A percentile compares a stretch with the other conserved stretches of the same genome.
phyloP scores from a whole-genome alignment of 2,329 filamentous ascomycete genomes.

The Ascochyta rabiei region DNA sequence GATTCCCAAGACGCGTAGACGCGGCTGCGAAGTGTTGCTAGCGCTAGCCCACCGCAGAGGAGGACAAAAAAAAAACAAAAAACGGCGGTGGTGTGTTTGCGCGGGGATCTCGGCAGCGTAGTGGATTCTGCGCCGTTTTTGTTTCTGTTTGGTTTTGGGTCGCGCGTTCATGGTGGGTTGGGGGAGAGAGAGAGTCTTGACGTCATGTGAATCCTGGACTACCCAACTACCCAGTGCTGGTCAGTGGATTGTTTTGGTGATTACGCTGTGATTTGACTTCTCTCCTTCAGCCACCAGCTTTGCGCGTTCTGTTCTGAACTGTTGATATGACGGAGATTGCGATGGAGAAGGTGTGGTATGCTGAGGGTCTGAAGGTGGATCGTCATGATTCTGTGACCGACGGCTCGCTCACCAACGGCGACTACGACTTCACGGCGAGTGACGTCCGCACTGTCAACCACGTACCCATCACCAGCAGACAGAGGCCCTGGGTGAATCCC shows the following conservation, averaged over 20 bases:
- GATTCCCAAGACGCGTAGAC: no score
- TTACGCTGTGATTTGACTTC: no score
- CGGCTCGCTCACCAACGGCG: constrained; percentile 6
- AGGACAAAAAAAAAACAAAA: no score
- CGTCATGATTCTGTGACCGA: constrained; percentile 2
- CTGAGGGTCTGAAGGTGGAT: neutral
- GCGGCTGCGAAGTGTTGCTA: no score
- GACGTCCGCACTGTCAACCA: constrained; percentile 10
- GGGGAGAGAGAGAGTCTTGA: constrained; percentile 2
- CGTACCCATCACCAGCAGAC: constrained; percentile 14
- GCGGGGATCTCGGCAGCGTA: no score
- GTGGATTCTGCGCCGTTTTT: no score
- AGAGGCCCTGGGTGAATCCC: constrained; percentile 13
- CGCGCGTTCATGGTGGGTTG: neutral
- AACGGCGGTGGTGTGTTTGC: no score
- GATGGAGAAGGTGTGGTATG: constrained; percentile 11
- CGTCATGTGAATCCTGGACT: constrained; percentile 7
- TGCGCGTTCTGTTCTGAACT: neutral
- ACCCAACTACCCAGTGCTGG: no score
- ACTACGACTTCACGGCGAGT: neutral
- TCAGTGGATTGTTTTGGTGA: no score
- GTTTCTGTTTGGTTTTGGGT: neutral
- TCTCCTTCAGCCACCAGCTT: neutral
- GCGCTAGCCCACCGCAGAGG: no score
- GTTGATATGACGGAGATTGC: neutral